phyloP scores from a whole-genome alignment of 495 filamentous ascomycete genomes.

The Aeminium ludgeri region DNA sequence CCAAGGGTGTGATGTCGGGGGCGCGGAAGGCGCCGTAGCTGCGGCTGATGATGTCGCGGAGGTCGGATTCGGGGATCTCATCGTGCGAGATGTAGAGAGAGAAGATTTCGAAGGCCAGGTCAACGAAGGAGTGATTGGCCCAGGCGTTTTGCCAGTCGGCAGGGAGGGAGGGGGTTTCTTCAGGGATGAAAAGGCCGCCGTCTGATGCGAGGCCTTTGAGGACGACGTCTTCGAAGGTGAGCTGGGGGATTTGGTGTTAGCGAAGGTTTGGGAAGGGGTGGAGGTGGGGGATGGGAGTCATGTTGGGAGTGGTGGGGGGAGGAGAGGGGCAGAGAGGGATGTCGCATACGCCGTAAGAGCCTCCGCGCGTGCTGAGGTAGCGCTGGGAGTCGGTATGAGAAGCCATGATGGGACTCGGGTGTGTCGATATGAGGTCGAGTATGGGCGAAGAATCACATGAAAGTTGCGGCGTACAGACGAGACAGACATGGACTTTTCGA shows the following conservation, averaged over 20 bases:
- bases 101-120: constrained; percentile 61
- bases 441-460: no score
- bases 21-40: constrained; percentile 79
- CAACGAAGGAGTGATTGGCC: constrained; percentile 58
- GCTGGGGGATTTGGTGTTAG: constrained; percentile 30
- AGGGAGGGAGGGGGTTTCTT: constrained; percentile 54
- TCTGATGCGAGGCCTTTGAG: constrained; percentile 80
- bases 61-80: constrained; percentile 66
- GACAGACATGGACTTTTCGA: no score
- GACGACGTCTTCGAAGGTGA: constrained; percentile 82
- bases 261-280: constrained; percentile 2
- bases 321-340: neutral
- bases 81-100: constrained; percentile 62
- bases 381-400: constrained; percentile 44
- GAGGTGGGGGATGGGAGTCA: constrained; percentile 3
- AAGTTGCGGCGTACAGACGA: no score
- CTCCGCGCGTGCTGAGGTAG: constrained; percentile 69
- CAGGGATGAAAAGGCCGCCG: constrained; percentile 78
- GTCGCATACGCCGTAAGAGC: constrained; percentile 53
- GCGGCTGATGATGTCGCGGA: constrained; percentile 60
- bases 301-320: constrained; percentile 2
- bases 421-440: no score
- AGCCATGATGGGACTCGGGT: constrained; percentile 5
- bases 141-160: constrained; percentile 46
- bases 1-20: constrained; percentile 52